phyloP scores from a whole-genome alignment of 2,329 filamentous ascomycete species.

The Magnaporthales sp. region DNA sequence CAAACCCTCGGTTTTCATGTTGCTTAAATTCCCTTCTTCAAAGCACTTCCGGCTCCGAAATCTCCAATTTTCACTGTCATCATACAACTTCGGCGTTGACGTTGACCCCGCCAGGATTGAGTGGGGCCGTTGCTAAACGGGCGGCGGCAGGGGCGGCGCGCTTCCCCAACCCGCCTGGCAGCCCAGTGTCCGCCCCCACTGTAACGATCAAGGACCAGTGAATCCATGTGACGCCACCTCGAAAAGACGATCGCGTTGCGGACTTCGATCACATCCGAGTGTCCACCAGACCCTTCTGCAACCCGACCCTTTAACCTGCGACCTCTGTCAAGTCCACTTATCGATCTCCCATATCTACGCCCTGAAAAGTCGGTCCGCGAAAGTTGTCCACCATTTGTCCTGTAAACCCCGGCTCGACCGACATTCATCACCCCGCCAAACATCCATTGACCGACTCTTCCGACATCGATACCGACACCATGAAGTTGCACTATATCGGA shows the following conservation, averaged over 20 bases:
- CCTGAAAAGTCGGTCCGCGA: neutral
- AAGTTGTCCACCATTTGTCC: neutral
- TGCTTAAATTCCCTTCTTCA: neutral
- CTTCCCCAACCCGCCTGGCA: neutral
- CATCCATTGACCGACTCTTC: neutral
- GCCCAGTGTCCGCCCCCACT: neutral
- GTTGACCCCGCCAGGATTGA: neutral
- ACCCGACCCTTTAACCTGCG: neutral
- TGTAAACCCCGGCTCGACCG: neutral
- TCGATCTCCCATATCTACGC: neutral
- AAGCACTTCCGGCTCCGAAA: neutral
- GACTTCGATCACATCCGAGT: neutral
- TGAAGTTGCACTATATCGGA: constrained; percentile 85
- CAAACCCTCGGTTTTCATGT: neutral
- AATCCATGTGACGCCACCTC: constrained; percentile 1
- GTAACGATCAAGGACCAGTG: neutral
- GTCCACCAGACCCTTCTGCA: neutral
- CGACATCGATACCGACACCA: constrained; percentile 32
- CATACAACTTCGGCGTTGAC: neutral
- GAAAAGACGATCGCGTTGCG: neutral
- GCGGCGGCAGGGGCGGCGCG: neutral
- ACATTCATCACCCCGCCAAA: neutral
- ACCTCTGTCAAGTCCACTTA: neutral
- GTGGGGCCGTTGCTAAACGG: neutral
- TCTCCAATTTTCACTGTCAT: neutral